Evolutionary conservation across 169 alveolate species (phyloP), one percentile per base, ranked within the genome.

Genomic region (Eimeria necatrix): DNA sequence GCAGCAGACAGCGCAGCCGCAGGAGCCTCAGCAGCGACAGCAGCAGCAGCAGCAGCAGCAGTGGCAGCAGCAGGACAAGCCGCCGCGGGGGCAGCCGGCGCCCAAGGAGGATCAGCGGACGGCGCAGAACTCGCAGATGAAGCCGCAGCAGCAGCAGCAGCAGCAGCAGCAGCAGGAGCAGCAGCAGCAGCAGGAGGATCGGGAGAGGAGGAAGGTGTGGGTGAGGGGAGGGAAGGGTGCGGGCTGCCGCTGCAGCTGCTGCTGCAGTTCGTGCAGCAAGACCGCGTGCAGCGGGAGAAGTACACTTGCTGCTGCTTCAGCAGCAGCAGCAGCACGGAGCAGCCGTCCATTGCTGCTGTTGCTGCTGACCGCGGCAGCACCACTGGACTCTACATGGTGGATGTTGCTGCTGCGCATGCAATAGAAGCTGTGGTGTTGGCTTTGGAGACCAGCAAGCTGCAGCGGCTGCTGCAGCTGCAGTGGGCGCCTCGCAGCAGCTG

Each of bases 211-310:
- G 85, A 41, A 20, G 24, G n/a, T 6, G 49, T 20, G 24, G 10
- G 32, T 18, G 85, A 74, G 22, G 24, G 24, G 59, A 52, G 26
- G 20, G 48, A 10, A 51, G 90, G 49, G 51, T 46, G 52, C 10
- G 6, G 26, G 6, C 26, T 18, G 9, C 78, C 78, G 46, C 49
- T 71, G 78, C 74, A n/a, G 78, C 74, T n/a, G 59, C 2, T 5
- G 59, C 14, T 68, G 51, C 94, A 87, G 71, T 87, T 87, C 26
- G 56, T 87, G 26, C 85, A 64, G 48, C 73, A 60, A 41, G 94
- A 87, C 73, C 74, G 94, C 53, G 94, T 87, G 56, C 94, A 87
- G 73, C 60, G 84, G n/a, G 94, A 87, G 73, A 22, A 53, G 73
- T 87, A 87, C 20, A 87, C 94, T 20, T 46, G 86, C 4, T 61